Evolutionary conservation across 768 basidiomycete species (phyloP).

Genomic region (Leccinum olivaceopallidum): DNA sequence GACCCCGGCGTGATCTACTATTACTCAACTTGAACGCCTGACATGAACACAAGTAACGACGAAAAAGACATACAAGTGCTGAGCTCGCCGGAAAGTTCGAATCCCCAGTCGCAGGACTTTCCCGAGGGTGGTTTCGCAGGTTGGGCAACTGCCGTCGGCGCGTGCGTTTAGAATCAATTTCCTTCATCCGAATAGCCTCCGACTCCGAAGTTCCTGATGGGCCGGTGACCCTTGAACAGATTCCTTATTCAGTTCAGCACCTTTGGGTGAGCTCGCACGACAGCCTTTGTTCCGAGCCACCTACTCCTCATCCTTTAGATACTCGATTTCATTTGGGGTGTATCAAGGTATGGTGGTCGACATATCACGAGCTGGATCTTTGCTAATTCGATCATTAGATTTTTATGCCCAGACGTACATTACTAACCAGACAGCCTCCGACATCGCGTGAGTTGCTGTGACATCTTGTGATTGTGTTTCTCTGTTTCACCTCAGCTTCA

Average conservation of each 20-base stretch:
- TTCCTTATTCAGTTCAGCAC: constrained; percentile 42
- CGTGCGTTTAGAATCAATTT: constrained; percentile 19
- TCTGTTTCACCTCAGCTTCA: neutral
- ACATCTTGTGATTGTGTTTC: neutral
- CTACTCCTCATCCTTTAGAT: constrained; percentile 22
- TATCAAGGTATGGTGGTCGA: constrained; percentile 37
- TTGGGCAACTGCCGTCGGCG: constrained; percentile 34
- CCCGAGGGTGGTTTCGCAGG: constrained; percentile 32
- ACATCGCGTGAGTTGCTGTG: constrained; percentile 37
- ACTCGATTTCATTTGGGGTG: constrained; percentile 41
- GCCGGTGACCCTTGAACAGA: constrained; percentile 18
- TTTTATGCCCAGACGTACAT: constrained; percentile 41
- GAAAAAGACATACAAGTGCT: neutral
- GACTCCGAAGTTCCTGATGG: neutral
- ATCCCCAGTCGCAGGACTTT: constrained; percentile 10
- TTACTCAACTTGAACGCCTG: too few relatives aligned
- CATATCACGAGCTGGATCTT: neutral
- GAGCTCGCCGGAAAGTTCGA: neutral
- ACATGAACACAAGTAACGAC: neutral
- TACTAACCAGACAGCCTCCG: constrained; percentile 36
- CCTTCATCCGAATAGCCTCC: neutral
- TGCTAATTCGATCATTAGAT: constrained; percentile 26
- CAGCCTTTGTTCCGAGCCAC: neutral
- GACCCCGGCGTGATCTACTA: too few relatives aligned
- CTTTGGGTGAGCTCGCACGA: constrained; percentile 31